phyloP scores from a whole-genome alignment of 345 rosid genomes.

The Microthlaspi erraticum region DNA sequence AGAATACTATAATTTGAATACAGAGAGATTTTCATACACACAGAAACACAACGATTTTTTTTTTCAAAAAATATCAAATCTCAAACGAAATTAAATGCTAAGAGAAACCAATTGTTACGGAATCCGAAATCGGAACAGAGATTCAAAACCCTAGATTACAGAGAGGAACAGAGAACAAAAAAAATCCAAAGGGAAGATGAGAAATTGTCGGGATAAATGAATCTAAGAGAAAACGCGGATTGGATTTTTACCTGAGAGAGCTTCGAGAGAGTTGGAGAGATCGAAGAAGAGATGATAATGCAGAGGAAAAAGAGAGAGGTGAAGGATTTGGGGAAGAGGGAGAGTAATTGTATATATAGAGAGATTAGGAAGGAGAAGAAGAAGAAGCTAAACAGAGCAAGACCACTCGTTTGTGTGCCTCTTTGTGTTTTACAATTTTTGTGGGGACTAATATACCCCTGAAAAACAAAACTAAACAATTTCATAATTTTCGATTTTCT shows the following conservation, averaged over 20 bases:
- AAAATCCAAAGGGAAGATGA: background rate
- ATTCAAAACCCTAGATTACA: background rate
- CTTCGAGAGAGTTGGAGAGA: constrained; percentile 4
- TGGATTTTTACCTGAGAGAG: constrained; percentile 37
- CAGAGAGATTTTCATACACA: too few relatives aligned
- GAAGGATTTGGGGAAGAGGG: background rate
- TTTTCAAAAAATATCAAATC: background rate
- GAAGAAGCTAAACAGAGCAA: constrained; percentile 31
- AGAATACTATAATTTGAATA: too few relatives aligned
- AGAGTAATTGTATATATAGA: constrained; percentile 25
- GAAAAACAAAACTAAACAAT: background rate
- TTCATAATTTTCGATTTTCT: background rate
- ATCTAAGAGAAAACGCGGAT: background rate
- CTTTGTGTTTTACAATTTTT: background rate
- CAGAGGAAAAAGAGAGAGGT: background rate
- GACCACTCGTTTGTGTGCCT: constrained; percentile 36
- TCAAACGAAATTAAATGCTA: background rate
- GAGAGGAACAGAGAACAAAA: background rate
- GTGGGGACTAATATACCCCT: background rate
- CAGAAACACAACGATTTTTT: background rate
- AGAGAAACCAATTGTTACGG: background rate
- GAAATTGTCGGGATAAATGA: background rate
- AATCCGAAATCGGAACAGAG: background rate
- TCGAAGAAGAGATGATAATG: constrained; percentile 34
- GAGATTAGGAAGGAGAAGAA: constrained; percentile 8